Conservation (phyloP, 2,329 filamentous ascomycete genomes). For the Phialemonium atrogriseum region DNA sequence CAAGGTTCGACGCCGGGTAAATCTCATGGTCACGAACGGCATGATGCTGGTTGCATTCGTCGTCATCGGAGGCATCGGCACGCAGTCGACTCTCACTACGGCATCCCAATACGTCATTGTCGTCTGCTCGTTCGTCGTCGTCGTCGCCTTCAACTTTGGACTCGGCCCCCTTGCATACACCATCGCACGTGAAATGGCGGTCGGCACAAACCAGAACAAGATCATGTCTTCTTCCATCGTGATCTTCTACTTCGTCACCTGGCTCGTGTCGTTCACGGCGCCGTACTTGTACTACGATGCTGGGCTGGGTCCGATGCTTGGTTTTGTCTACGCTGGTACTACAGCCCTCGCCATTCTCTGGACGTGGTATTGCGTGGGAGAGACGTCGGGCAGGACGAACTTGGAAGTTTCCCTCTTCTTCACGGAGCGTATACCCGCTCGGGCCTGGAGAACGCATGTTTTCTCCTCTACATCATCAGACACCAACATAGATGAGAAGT, state of each 20-base stretch:
- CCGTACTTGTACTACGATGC: conserved; percentile 33
- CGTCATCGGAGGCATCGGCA: conserved; percentile 15
- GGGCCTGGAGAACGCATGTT: too few species aligned
- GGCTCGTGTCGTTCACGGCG: conserved; percentile 28
- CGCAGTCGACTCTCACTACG: conserved; percentile 5
- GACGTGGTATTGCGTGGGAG: conserved; percentile 26
- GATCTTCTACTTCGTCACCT: conserved; percentile 27
- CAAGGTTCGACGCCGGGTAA: conserved; percentile 23
- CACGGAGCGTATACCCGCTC: conserved; percentile 16
- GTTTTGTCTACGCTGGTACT: conserved; percentile 26
- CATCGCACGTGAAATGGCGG: conserved; percentile 31
- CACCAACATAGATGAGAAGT: too few species aligned
- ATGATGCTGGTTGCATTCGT: conserved; percentile 16
- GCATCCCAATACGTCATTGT: conserved; percentile 20
- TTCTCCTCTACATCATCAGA: too few species aligned
- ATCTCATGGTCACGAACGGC: conserved; percentile 25
- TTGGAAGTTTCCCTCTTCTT: conserved; percentile 19
- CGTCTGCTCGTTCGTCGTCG: conserved; percentile 24
- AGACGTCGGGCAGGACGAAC: conserved; percentile 19
- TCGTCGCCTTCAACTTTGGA: conserved; percentile 30
- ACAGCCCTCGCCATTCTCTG: conserved; percentile 24
- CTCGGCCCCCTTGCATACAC: conserved; percentile 28
- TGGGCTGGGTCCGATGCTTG: conserved; percentile 27
- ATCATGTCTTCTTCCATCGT: conserved; percentile 31
- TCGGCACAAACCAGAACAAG: conserved; percentile 35